Conservation (phyloP, 306 rosid genomes). For the Trifolium fragiferum region DNA sequence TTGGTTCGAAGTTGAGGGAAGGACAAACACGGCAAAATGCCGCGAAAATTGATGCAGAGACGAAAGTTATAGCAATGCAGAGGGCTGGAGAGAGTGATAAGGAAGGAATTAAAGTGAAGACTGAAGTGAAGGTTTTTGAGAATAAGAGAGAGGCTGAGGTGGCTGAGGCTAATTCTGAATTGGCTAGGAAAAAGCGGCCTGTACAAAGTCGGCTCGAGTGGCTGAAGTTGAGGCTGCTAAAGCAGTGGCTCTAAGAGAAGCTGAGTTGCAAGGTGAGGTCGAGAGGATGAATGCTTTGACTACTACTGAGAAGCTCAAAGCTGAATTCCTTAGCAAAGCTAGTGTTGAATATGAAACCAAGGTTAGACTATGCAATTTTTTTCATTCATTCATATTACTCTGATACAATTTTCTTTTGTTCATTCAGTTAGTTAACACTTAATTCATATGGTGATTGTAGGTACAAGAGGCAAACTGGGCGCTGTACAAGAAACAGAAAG, state of each 20-base stretch:
- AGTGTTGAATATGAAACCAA: slow-evolving; percentile 51
- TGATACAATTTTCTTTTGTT: too few relatives aligned
- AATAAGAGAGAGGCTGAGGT: slow-evolving; percentile 45
- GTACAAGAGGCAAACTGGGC: slow-evolving; percentile 55
- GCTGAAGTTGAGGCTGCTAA: slow-evolving; percentile 47
- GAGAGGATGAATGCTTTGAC: slow-evolving; percentile 53
- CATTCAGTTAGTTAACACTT: too few relatives aligned
- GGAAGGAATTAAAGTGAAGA: slow-evolving; percentile 43
- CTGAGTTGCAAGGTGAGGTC: slow-evolving; percentile 47
- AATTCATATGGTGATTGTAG: not conserved
- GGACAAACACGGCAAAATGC: slow-evolving; percentile 50
- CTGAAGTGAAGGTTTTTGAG: slow-evolving; percentile 47
- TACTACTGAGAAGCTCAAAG: slow-evolving; percentile 43
- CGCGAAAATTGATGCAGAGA: slow-evolving; percentile 44
- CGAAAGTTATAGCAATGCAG: slow-evolving; percentile 35
- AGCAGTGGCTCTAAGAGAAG: slow-evolving; percentile 43
- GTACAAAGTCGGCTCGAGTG: slow-evolving; percentile 38
- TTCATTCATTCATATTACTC: too few relatives aligned
- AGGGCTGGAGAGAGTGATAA: slow-evolving; percentile 39
- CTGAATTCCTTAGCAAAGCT: slow-evolving; percentile 45
- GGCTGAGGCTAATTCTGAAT: slow-evolving; percentile 45
- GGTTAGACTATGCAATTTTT: slow-evolving; percentile 4
- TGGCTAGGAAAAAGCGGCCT: slow-evolving; percentile 46
- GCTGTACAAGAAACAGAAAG: slow-evolving; percentile 48
- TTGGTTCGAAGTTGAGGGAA: slow-evolving; percentile 30